phyloP scores from a whole-genome alignment of 208 protist species.

The Strigomonas culicis region DNA sequence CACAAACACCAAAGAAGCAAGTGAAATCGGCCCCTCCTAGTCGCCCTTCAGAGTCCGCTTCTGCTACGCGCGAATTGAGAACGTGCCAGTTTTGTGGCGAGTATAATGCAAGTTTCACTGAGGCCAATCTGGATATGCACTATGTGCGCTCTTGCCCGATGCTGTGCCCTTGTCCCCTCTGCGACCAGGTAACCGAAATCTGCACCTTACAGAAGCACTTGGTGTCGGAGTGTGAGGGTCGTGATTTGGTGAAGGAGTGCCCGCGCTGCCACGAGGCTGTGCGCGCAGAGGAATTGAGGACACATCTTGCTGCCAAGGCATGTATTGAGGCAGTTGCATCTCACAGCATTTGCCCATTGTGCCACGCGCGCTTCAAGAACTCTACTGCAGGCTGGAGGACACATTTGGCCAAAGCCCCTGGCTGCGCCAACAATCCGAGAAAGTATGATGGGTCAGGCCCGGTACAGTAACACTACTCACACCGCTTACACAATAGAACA shows the following conservation, averaged over 20 bases:
- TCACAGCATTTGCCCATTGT: constrained; percentile 83
- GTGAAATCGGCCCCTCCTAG: too few relatives aligned
- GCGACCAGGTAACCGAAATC: constrained; percentile 91
- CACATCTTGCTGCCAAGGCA: constrained; percentile 50
- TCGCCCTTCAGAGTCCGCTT: too few relatives aligned
- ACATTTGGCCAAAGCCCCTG: constrained; percentile 71
- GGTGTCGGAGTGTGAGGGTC: constrained; percentile 81
- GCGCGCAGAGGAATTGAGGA: constrained; percentile 63
- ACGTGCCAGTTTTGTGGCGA: constrained; percentile 89
- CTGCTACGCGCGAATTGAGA: too few relatives aligned
- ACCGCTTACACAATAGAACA: not conserved
- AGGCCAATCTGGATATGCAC: constrained; percentile 79
- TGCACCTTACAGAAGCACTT: constrained; percentile 85
- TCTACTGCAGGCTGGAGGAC: constrained; percentile 70
- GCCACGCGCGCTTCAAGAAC: constrained; percentile 67
- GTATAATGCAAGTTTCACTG: constrained; percentile 65
- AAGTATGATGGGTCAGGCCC: constrained; percentile 70
- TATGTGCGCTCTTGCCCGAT: constrained; percentile 87
- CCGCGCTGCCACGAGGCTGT: constrained; percentile 88
- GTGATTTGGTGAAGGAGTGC: constrained; percentile 71
- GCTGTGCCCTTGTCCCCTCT: constrained; percentile 89
- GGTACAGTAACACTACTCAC: constrained; percentile 9
- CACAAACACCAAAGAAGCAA: too few relatives aligned
- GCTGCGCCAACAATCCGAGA: constrained; percentile 86
- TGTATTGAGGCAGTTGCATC: constrained; percentile 73